Percentiles rank a stretch among this genome's conserved stretches.
Conservation (phyloP, 352 stramenopile species). For the Globisporangium mamillatum region DNA sequence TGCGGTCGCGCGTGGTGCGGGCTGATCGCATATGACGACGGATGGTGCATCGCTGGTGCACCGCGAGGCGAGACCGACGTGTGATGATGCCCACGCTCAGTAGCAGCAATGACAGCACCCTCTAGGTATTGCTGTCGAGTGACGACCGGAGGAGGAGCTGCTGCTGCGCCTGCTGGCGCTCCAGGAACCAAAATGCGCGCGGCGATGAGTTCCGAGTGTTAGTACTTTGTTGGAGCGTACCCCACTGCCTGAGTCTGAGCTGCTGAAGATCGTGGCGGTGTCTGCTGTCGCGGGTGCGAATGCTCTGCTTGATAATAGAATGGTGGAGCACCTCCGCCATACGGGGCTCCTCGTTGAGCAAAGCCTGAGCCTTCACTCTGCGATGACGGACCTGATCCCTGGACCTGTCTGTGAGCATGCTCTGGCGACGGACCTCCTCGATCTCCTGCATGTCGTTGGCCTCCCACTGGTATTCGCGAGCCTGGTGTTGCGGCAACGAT, state of each 20-base stretch:
- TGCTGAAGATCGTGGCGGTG: background rate
- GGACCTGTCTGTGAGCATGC: background rate
- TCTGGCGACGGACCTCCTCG: background rate
- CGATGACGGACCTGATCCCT: no score
- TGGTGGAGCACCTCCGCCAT: background rate
- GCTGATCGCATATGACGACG: conserved; percentile 16
- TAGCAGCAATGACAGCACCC: background rate
- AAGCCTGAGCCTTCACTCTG: background rate
- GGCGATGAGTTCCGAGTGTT: conserved; percentile 14
- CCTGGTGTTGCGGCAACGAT: conserved; percentile 5
- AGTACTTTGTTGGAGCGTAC: conserved; percentile 12
- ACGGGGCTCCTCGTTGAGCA: background rate
- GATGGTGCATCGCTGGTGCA: conserved; percentile 7
- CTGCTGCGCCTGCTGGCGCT: background rate
- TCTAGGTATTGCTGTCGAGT: background rate
- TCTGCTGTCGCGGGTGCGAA: background rate
- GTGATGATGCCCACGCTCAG: background rate
- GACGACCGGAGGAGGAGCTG: background rate
- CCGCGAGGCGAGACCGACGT: conserved; percentile 11
- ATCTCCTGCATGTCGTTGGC: background rate
- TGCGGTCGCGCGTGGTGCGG: conserved; percentile 13
- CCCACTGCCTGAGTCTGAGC: background rate
- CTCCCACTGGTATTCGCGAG: conserved; percentile 3
- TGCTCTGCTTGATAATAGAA: conserved; percentile 5
- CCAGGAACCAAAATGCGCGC: conserved; percentile 10